These are phyloP conservation scores for Baorangia bicolor DNA, from an alignment of 768 basidiomycete genomes.

Conservation along the genomic window DNA sequence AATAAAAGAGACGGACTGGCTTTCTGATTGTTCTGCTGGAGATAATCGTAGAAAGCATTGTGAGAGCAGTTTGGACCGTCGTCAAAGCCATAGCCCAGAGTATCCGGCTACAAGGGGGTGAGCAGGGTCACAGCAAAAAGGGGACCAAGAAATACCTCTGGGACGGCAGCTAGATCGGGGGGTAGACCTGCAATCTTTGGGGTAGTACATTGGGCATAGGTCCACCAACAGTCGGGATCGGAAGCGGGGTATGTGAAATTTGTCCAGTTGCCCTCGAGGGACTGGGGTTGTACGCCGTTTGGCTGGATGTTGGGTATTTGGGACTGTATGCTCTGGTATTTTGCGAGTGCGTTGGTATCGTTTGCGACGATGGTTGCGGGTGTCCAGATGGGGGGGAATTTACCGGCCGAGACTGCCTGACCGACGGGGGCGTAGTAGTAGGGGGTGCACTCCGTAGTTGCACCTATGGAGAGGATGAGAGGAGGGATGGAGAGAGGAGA, in stretches of 20 bases:
- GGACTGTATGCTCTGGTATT: slow-evolving; percentile 43
- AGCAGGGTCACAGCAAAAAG: background rate
- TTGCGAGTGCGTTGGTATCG: slow-evolving; percentile 43
- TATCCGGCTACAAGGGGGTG: slow-evolving; percentile 37
- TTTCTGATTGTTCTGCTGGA: slow-evolving; percentile 53
- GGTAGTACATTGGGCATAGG: slow-evolving; percentile 39
- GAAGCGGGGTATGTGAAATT: slow-evolving; percentile 34
- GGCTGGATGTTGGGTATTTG: slow-evolving; percentile 48
- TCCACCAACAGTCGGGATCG: slow-evolving; percentile 53
- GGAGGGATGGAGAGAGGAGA: background rate
- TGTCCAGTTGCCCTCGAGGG: slow-evolving; percentile 32
- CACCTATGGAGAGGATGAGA: slow-evolving; percentile 22
- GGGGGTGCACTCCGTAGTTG: slow-evolving; percentile 39
- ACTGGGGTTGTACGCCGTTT: slow-evolving; percentile 32
- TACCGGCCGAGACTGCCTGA: slow-evolving; percentile 25
- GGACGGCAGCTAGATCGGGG: slow-evolving; percentile 44
- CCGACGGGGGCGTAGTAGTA: slow-evolving; percentile 43
- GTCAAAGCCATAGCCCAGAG: slow-evolving; percentile 61
- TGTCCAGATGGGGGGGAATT: slow-evolving; percentile 49
- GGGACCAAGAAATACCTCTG: slow-evolving; percentile 41
- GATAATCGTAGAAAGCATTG: slow-evolving; percentile 59
- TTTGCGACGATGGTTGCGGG: slow-evolving; percentile 41
- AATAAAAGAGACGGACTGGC: slow-evolving; percentile 38
- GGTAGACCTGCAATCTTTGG: slow-evolving; percentile 47
- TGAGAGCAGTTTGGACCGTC: slow-evolving; percentile 68